These are phyloP conservation scores for Clavulina sp. DNA, from an alignment of 768 basidiomycete genomes.

Conservation along the genomic window DNA sequence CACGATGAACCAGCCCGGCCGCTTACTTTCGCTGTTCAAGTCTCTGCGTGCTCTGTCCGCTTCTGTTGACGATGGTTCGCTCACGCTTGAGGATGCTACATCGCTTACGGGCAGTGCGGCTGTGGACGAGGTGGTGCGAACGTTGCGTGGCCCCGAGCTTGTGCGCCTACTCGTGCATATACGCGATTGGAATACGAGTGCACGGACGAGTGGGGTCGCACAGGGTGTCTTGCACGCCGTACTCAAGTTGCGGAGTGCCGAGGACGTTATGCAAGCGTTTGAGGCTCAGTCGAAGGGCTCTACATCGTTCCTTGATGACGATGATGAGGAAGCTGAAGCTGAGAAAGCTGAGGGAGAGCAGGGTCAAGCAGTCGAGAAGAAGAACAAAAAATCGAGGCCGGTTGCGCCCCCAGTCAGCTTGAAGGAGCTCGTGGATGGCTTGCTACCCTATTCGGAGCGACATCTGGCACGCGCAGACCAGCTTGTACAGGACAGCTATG, in stretches of 20 bases:
- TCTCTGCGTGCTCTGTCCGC: constrained; percentile 28
- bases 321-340: constrained; percentile 4
- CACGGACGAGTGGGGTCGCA: constrained; percentile 70
- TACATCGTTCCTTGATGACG: neutral
- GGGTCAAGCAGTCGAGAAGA: no score
- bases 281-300: constrained; percentile 3
- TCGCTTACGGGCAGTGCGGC: constrained; percentile 48
- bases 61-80: neutral
- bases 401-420: constrained; percentile 20
- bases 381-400: no score
- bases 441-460: constrained; percentile 89
- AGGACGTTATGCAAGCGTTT: constrained; percentile 58
- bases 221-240: constrained; percentile 71
- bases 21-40: constrained; percentile 63
- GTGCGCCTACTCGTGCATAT: constrained; percentile 66
- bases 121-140: constrained; percentile 69
- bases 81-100: constrained; percentile 15
- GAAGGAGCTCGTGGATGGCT: constrained; percentile 63
- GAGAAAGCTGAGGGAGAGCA: constrained; percentile 3
- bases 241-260: constrained; percentile 55
- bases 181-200: constrained; percentile 88
- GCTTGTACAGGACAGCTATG: constrained; percentile 86
- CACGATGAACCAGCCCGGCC: constrained; percentile 83
- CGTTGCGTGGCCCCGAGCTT: constrained; percentile 54
- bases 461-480: constrained; percentile 74